phyloP scores from a whole-genome alignment of 2,329 filamentous ascomycete genomes.

The Ophiostoma quercus region DNA sequence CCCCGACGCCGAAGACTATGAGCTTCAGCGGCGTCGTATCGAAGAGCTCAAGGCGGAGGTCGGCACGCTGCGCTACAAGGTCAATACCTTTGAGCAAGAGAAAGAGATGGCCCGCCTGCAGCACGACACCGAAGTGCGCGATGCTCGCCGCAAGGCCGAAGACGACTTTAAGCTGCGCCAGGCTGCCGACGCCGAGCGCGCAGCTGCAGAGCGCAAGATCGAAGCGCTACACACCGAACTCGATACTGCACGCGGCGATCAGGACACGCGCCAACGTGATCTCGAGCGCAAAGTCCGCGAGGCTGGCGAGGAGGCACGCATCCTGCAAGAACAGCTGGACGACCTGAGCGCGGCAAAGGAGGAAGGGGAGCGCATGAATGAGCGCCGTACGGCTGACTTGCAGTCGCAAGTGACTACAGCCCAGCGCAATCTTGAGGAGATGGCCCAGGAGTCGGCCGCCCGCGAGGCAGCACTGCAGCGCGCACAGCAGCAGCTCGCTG shows the following conservation, averaged over 20 bases:
- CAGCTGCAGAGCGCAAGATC: constrained; percentile 46
- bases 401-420: constrained; percentile 47
- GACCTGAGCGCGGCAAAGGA: constrained; percentile 61
- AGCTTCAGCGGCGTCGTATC: constrained; percentile 51
- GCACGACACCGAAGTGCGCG: constrained; percentile 77
- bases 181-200: constrained; percentile 52
- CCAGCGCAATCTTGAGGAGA: constrained; percentile 49
- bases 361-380: constrained; percentile 60
- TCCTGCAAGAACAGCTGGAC: constrained; percentile 74
- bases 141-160: constrained; percentile 74
- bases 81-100: constrained; percentile 83
- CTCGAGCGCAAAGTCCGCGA: constrained; percentile 66
- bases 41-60: constrained; percentile 87
- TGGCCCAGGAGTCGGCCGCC: constrained; percentile 53
- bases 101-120: constrained; percentile 72
- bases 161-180: constrained; percentile 70
- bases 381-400: constrained; percentile 52
- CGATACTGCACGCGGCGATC: constrained; percentile 45
- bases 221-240: constrained; percentile 50
- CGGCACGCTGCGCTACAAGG: constrained; percentile 79
- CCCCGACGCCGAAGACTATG: constrained; percentile 54
- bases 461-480: constrained; percentile 54
- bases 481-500: constrained; percentile 60
- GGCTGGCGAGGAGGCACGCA: constrained; percentile 64
- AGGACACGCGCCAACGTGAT: constrained; percentile 55